Percentiles rank a stretch among this genome's conserved stretches.
phyloP scores from a whole-genome alignment of 2,329 filamentous ascomycete genomes.

The Hypoxylon sp. region DNA sequence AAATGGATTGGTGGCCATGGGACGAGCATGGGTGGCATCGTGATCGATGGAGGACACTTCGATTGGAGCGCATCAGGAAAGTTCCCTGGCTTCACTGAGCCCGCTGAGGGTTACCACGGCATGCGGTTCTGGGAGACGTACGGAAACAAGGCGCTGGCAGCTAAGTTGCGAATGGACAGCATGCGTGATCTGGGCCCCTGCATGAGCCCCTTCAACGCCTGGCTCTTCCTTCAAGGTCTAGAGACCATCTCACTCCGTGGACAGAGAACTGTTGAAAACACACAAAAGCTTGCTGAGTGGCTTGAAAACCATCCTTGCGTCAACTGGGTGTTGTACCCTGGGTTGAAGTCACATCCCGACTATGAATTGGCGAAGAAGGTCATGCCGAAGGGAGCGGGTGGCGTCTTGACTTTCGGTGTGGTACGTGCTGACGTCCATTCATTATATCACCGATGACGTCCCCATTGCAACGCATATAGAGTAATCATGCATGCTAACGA shows the following conservation, averaged over 20 bases:
- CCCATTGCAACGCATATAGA: conserved; percentile 8
- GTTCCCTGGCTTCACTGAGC: conserved; percentile 81
- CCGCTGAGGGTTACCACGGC: conserved; percentile 77
- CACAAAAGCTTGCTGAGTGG: conserved; percentile 76
- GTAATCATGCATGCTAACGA: conserved; percentile 64
- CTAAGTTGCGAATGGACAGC: conserved; percentile 78
- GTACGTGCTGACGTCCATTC: conserved; percentile 63
- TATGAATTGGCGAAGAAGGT: conserved; percentile 78
- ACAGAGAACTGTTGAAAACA: conserved; percentile 77
- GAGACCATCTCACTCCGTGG: conserved; percentile 78
- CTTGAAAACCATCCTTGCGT: conserved; percentile 77
- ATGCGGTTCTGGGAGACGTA: conserved; percentile 81
- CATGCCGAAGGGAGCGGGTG: conserved; percentile 76
- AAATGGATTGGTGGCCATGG: conserved; percentile 84
- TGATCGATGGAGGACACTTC: conserved; percentile 79
- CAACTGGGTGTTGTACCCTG: conserved; percentile 80
- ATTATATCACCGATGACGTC: conserved; percentile 13
- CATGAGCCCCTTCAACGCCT: conserved; percentile 80
- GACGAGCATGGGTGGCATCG: conserved; percentile 77
- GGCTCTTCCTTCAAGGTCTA: conserved; percentile 77
- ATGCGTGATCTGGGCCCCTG: conserved; percentile 77
- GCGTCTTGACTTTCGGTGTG: conserved; percentile 80
- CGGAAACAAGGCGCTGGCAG: conserved; percentile 74
- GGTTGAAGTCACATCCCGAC: conserved; percentile 74
- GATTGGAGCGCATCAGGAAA: conserved; percentile 78